These are phyloP conservation scores for Stipa capillata DNA, from an alignment of 176 grass and related monocot species.

Conservation along the genomic window DNA sequence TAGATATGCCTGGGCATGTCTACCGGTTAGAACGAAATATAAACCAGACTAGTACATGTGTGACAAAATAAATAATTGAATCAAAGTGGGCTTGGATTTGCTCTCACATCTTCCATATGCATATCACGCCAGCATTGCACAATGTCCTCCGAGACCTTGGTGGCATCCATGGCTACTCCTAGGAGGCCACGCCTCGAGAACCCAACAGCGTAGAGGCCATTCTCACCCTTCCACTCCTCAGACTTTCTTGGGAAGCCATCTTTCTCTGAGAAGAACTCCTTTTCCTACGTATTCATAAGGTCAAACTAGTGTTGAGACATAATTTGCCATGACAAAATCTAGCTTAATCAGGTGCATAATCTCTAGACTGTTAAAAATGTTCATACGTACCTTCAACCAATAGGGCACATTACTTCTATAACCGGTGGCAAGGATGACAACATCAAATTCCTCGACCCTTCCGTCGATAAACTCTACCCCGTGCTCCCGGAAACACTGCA, in stretches of 20 bases:
- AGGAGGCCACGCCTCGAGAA: constrained; percentile 66
- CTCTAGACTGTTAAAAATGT: no score
- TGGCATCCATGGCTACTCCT: constrained; percentile 65
- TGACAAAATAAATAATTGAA: constrained; percentile 19
- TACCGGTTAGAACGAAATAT: neutral
- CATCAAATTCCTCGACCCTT: constrained; percentile 47
- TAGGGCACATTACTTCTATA: constrained; percentile 77
- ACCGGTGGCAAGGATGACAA: constrained; percentile 70
- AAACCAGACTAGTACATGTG: constrained; percentile 27
- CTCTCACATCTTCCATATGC: neutral
- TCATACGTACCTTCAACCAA: constrained; percentile 82
- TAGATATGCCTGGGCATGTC: constrained; percentile 2
- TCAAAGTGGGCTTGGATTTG: neutral
- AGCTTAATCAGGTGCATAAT: neutral
- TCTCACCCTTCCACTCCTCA: constrained; percentile 73
- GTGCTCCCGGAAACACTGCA: constrained; percentile 38
- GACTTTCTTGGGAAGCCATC: constrained; percentile 65
- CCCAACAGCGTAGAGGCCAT: constrained; percentile 70
- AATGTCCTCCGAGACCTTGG: constrained; percentile 55
- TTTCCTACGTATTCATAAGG: constrained; percentile 35
- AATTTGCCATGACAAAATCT: neutral
- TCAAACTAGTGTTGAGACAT: neutral
- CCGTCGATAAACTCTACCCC: constrained; percentile 67
- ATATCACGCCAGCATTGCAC: constrained; percentile 16
- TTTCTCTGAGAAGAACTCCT: constrained; percentile 69